Evolutionary conservation across 164 flowering plant genomes (phyloP), one percentile per base, ranked within the genome.

Genomic region (Annona cherimola): DNA sequence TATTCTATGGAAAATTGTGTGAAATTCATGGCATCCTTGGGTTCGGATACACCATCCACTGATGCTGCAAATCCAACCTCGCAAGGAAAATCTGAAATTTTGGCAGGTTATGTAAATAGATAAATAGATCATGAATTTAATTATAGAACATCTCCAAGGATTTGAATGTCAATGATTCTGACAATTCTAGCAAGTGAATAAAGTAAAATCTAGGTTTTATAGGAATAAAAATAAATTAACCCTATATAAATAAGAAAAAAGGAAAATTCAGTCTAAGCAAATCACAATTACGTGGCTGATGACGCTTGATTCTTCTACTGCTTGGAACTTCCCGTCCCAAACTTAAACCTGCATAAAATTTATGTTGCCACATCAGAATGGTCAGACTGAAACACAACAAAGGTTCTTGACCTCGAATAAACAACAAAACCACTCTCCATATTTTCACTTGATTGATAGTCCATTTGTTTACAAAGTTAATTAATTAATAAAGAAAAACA

Each of bases 21-120:
- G 70, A 87, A 83, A 77, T 88, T 87, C 76, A 73, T 57, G 63
- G 64, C 74, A 68, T 80, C 87, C 78, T 80, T 75, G 43, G 99
- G 97, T 70, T 90, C 93, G 64, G 81, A 72, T 61, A 88, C 68
- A 69, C 76, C 50, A 71, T 85, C 81, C 73, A 89, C 90, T 20
- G 92, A 85, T 35, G 83, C 81, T 26, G 65, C 54, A 66, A 92
- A 81, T 42, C 67, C 79, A 76, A 91, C 84, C 67, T 91, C 83
- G 70, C 99, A 95, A 45, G 99, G 93, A 75, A 69, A 71, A 82
- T 88, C 95, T 90, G 90, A 76, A 81, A 79, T 54, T 50, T 41
- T 57, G 4, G 9, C 9, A 16, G 57, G 16, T 3, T 35, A 41
- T 61, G 63, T 50, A 41, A 63, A 63, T 14, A 63, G 41, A 63